Evolutionary conservation across 1,284 basidiomycete genomes (phyloP), one percentile per base, ranked within the genome.

Genomic region (Ustilago xerochloae): DNA sequence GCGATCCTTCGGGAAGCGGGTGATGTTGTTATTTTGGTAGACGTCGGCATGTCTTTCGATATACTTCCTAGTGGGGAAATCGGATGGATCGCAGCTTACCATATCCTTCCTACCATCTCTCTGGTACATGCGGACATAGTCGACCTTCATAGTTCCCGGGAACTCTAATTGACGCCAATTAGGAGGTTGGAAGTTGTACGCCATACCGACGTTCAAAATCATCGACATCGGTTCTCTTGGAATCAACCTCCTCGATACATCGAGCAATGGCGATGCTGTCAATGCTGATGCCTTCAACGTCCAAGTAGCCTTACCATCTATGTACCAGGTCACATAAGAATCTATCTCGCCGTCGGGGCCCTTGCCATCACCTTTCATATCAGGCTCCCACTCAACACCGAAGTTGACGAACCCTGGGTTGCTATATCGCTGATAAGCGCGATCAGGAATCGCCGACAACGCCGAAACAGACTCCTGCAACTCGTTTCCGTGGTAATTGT

Each of bases 381-480:
- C 80, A 3, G 83, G 83, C 12, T 64, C 64, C 59, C 79, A 84
- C 59, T 84, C 82, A n/a, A 84, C 62, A 32, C 75, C 83, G 50
- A 79, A 77, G 47, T 58, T 75, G 29, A 67, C 62, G 30, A 63
- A 77, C 18, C 54, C 43, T 4, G 43, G 6, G 10, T 46, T 54
- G 6, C 55, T 20, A 5, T 49, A 54, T 15, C 61, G 15, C 36
- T 67, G 55, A 28, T 71, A 84, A 0, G 76, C 72, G 6, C 56
- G 59, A 20, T 64, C 59, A 3, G 79, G 81, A 18, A 81, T 70
- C 2, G 55, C 30, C 6, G 70, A 64, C 0, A 81, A 51, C 0
- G 55, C 76, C 4, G 79, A 81, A 10, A 82, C 59, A 16, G 78
- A 67, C 64, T 84, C 78, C 57, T 84, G 83, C 20, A 77, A 60